These are phyloP conservation scores for Russula foetens DNA, from an alignment of 768 basidiomycete species.

Conservation along the genomic window DNA sequence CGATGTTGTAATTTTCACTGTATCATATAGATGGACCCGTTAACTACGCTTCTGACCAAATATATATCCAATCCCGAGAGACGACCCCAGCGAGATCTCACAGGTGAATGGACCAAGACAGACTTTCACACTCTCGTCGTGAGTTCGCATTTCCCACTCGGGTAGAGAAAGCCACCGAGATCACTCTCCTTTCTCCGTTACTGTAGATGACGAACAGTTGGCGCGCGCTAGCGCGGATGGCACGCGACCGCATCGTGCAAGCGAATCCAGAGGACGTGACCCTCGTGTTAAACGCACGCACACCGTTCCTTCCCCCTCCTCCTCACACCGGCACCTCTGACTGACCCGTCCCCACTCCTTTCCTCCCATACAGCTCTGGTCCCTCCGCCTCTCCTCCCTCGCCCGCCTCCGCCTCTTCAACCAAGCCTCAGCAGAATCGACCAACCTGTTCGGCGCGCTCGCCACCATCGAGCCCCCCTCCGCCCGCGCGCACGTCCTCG, in stretches of 20 bases:
- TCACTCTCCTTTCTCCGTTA: background rate
- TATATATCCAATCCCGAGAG: constrained; percentile 71
- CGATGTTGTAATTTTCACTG: constrained; percentile 16
- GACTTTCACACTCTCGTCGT: constrained; percentile 80
- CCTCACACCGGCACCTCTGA: background rate
- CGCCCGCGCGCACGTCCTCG: constrained; percentile 51
- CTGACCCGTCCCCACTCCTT: background rate
- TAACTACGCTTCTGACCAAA: constrained; percentile 75
- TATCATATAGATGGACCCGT: constrained; percentile 68
- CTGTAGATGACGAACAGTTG: constrained; percentile 81
- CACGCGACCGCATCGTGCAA: constrained; percentile 65
- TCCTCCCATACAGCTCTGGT: constrained; percentile 57
- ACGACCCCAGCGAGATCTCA: constrained; percentile 63
- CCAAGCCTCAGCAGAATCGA: constrained; percentile 79
- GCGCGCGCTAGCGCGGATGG: constrained; percentile 79
- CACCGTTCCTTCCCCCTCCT: background rate
- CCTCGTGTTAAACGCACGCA: constrained; percentile 58
- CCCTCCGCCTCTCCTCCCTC: constrained; percentile 69
- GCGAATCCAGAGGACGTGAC: constrained; percentile 60
- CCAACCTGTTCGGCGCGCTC: constrained; percentile 68
- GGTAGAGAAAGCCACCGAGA: no score
- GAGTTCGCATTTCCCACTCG: constrained; percentile 35
- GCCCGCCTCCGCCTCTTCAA: constrained; percentile 79
- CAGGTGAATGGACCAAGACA: constrained; percentile 62
- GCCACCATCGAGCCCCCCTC: constrained; percentile 46